Evolutionary conservation across 441 rosid genomes (phyloP), one percentile per base, ranked within the genome.

Genomic region (Populus hybrid): DNA sequence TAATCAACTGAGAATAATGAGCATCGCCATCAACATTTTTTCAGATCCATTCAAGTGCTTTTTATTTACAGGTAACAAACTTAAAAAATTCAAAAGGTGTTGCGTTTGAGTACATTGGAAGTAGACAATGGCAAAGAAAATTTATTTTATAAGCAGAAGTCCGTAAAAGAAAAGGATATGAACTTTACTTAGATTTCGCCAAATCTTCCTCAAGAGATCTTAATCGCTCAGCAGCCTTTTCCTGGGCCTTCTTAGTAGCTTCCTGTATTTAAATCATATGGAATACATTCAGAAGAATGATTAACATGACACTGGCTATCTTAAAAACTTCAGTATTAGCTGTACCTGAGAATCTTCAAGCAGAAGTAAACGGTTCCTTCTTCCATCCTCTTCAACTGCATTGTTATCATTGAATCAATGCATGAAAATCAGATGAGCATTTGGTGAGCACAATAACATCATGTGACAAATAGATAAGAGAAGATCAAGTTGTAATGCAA

Each of bases 281-380:
- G 35, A 64, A 21, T 64, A 35, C 70, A 35, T 72, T 45, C 9
- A 61, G 4, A 73, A 18, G 67, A 36, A 59, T 18, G 18, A 73
- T 26, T 24, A 73, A 35, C n/a, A 79, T 45, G 36, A 5, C 16
- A 69, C 33, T 53, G 21, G 61, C 61, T 5, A 53, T 53, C 61
- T 53, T 33, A 74, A 72, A 74, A 66, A 70, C 16, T 38, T 38
- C 35, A 59, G 68, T 59, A 36, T 69, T 73, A 73, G 64, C 68
- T 74, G 64, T 76, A 94, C 99, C 97, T 96, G 93, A 40, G 98
- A 94, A 79, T 91, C 93, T 87, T 96, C 96, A 21, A 96, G 88
- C 78, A 93, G 85, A 84, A 86, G 92, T 79, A 89, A 83, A 68
- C 88, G 77, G 80, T 93, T 90, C 42, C 81, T 87, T 84, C 87